Conservation (phyloP, 371 early-diverging fungal genomes). For the Mortierella sp. region DNA sequence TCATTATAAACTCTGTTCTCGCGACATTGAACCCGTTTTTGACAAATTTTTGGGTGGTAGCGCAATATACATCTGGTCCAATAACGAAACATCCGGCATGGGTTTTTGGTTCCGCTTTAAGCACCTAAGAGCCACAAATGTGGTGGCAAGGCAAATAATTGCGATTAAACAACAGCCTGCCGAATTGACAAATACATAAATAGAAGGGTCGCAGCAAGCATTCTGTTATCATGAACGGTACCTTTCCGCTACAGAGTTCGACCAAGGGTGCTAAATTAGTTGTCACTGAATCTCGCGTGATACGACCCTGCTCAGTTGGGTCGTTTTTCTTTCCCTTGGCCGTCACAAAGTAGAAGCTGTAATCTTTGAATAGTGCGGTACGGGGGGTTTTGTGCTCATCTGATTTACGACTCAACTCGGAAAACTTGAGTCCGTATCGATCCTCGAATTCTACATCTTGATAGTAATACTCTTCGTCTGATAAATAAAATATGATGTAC, state of each 20-base stretch:
- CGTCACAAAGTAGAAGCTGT: conserved; percentile 15
- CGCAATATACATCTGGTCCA: conserved; percentile 11
- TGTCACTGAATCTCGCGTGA: not conserved
- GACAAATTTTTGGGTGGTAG: not conserved
- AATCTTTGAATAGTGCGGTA: not conserved
- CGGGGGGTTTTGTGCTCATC: too few relatives aligned
- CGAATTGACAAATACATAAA: not conserved
- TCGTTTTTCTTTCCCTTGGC: not conserved
- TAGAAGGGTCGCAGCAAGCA: not conserved
- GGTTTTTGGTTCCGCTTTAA: not conserved
- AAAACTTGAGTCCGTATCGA: not conserved
- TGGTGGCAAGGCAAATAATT: not conserved
- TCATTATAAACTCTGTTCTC: conserved; percentile 17
- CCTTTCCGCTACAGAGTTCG: conserved; percentile 25
- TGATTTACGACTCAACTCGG: too few relatives aligned
- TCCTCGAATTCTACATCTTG: conserved; percentile 7
- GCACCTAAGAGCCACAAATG: not conserved
- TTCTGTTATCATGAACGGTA: not conserved
- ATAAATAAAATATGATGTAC: not conserved
- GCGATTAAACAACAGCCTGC: not conserved
- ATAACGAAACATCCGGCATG: conserved; percentile 11
- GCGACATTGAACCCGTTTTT: conserved; percentile 7
- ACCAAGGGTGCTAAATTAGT: not conserved
- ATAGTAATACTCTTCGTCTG: conserved; percentile 13
- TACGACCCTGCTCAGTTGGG: not conserved